These are phyloP conservation scores for Pyrus bretschneideri DNA, from an alignment of 306 rosid species.

Conservation along the genomic window DNA sequence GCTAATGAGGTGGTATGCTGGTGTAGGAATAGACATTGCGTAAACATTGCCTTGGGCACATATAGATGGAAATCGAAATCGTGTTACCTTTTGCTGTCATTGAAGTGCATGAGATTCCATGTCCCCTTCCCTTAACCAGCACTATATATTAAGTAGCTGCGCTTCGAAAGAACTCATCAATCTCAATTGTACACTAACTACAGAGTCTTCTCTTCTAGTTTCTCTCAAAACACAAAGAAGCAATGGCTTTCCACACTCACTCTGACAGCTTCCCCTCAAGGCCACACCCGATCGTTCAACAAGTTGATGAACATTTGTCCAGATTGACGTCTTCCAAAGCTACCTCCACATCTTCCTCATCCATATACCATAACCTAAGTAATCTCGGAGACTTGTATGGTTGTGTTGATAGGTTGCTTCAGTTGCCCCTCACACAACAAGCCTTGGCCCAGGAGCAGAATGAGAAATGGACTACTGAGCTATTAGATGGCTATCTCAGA, in stretches of 20 bases:
- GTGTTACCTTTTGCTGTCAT: not conserved
- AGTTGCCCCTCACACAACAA: conserved; percentile 13
- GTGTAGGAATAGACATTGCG: conserved; percentile 20
- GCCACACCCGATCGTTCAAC: conserved; percentile 20
- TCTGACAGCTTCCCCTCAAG: conserved; percentile 30
- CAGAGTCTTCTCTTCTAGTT: not conserved
- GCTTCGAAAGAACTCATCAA: not conserved
- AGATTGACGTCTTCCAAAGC: conserved; percentile 15
- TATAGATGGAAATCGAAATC: conserved; percentile 20
- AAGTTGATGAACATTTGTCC: conserved; percentile 10
- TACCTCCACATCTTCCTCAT: conserved; percentile 16
- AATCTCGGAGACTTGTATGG: conserved; percentile 18
- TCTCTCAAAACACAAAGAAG: not conserved
- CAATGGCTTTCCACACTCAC: conserved; percentile 21
- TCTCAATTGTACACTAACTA: not conserved
- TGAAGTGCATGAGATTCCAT: conserved; percentile 23
- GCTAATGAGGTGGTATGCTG: conserved; percentile 13
- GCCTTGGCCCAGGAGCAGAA: not conserved
- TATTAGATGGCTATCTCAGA: conserved; percentile 27
- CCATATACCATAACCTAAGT: conserved; percentile 7
- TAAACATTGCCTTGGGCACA: conserved; percentile 7
- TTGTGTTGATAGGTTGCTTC: conserved; percentile 23
- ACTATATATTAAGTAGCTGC: not conserved
- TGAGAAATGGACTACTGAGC: conserved; percentile 1
- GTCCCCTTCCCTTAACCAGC: conserved; percentile 3